phyloP scores from a whole-genome alignment of 139 green algal genomes.

The Pseudopediastrum boryanum region DNA sequence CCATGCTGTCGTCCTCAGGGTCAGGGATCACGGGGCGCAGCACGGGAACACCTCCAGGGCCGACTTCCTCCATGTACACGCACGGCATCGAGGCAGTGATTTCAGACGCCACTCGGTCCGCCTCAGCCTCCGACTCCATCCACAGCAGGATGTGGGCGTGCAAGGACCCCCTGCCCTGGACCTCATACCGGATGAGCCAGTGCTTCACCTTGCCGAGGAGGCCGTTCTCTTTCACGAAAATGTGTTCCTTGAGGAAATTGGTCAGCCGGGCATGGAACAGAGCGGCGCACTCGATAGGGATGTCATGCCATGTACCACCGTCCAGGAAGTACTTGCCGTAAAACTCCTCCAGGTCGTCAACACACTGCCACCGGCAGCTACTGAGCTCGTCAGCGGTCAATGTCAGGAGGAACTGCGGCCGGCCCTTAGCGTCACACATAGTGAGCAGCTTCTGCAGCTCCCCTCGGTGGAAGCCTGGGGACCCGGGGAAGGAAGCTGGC shows the following conservation, averaged over 20 bases:
- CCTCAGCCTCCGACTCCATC: not conserved
- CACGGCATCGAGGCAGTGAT: slow-evolving; percentile 8
- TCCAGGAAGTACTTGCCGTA: not conserved
- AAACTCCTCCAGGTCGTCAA: slow-evolving; percentile 2
- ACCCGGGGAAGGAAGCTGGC: slow-evolving; percentile 1
- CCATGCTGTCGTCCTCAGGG: not conserved
- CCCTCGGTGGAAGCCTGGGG: slow-evolving; percentile 17
- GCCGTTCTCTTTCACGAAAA: not conserved
- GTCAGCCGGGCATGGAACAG: not conserved
- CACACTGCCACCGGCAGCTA: not conserved
- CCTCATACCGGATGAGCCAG: slow-evolving; percentile 3
- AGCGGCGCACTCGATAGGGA: slow-evolving; percentile 1
- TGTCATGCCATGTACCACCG: not conserved
- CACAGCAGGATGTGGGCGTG: slow-evolving; percentile 17
- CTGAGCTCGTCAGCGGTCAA: slow-evolving; percentile 14
- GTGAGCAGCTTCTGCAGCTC: slow-evolving; percentile 23
- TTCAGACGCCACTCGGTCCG: not conserved
- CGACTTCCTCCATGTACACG: not conserved
- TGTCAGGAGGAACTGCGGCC: not conserved
- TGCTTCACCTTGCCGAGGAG: slow-evolving; percentile 3
- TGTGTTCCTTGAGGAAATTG: not conserved
- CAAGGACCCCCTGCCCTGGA: not conserved
- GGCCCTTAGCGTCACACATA: not conserved
- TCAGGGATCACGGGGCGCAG: too few species aligned
- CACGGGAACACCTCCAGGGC: too few species aligned